These are phyloP conservation scores for Yarrowia sp. DNA, from an alignment of 805 yeast species.

Conservation along the genomic window DNA sequence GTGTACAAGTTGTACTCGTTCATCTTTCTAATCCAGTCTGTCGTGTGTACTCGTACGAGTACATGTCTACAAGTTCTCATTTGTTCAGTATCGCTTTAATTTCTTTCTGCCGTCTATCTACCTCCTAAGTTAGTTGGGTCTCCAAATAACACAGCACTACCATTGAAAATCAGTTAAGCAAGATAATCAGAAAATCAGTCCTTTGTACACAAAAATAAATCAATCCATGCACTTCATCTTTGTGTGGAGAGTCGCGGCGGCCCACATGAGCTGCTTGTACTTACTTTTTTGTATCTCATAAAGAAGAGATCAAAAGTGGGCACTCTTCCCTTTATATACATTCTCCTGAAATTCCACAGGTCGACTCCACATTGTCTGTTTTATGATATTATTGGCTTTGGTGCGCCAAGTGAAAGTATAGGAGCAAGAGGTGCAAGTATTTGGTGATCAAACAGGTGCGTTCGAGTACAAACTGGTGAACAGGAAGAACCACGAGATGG, in stretches of 20 bases:
- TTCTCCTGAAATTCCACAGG: no score
- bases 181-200: slow-evolving; percentile 16
- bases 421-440: slow-evolving; percentile 10
- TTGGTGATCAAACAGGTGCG: no score
- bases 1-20: no score
- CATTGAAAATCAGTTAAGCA: neutral
- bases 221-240: slow-evolving; percentile 16
- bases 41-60: no score
- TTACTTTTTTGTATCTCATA: neutral
- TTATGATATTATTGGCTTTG: slow-evolving; percentile 6
- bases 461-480: no score
- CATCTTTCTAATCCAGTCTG: no score
- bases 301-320: neutral
- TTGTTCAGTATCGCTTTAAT: neutral
- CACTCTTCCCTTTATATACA: neutral
- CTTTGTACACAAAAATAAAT: slow-evolving; percentile 19
- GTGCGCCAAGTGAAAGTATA: slow-evolving; percentile 13
- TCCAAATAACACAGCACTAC: neutral
- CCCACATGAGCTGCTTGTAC: neutral
- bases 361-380: neutral
- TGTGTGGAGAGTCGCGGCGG: neutral
- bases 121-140: neutral
- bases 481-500: no score
- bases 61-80: no score
- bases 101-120: neutral